A percentile compares a stretch with the other conserved stretches of the same genome.
Conservation (phyloP, 2,329 filamentous ascomycete species). For the Podosphaera fusca region DNA sequence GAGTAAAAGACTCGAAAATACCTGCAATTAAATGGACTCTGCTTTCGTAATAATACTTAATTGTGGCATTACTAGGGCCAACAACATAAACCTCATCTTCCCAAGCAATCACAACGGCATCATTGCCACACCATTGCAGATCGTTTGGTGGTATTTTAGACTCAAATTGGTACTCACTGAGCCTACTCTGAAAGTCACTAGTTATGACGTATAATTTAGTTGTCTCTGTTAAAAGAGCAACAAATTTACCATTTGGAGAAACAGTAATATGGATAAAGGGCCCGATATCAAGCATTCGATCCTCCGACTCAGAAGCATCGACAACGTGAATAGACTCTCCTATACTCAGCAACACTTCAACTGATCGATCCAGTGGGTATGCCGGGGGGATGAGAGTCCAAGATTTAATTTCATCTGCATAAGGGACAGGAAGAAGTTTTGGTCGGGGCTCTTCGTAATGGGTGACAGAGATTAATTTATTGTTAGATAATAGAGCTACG, state of each 20-base stretch:
- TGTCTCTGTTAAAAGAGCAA: slow-evolving; percentile 66
- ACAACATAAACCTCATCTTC: slow-evolving; percentile 93
- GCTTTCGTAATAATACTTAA: slow-evolving; percentile 69
- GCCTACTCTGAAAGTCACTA: slow-evolving; percentile 77
- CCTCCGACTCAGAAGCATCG: slow-evolving; percentile 75
- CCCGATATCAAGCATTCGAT: slow-evolving; percentile 72
- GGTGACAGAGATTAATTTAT: slow-evolving; percentile 64
- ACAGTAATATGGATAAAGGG: slow-evolving; percentile 80
- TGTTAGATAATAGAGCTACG: slow-evolving; percentile 75
- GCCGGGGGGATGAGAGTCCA: slow-evolving; percentile 79
- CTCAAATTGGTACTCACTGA: slow-evolving; percentile 78
- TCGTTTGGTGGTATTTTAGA: slow-evolving; percentile 69
- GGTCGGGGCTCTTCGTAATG: slow-evolving; percentile 81
- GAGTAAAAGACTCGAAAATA: slow-evolving; percentile 12
- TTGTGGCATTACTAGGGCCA: slow-evolving; percentile 56
- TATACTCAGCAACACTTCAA: slow-evolving; percentile 77
- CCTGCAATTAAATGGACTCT: slow-evolving; percentile 76
- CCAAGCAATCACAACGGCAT: slow-evolving; percentile 84
- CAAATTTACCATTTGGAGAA: slow-evolving; percentile 73
- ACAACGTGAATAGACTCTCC: slow-evolving; percentile 65
- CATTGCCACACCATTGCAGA: slow-evolving; percentile 89
- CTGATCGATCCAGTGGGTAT: slow-evolving; percentile 73
- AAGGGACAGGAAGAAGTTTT: slow-evolving; percentile 52
- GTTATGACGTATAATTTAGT: slow-evolving; percentile 83
- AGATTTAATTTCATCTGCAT: slow-evolving; percentile 57